Percentiles rank a stretch among this genome's conserved stretches.
Evolutionary conservation across 176 grass and related monocot genomes (phyloP).

Genomic region (Olyra latifolia): DNA sequence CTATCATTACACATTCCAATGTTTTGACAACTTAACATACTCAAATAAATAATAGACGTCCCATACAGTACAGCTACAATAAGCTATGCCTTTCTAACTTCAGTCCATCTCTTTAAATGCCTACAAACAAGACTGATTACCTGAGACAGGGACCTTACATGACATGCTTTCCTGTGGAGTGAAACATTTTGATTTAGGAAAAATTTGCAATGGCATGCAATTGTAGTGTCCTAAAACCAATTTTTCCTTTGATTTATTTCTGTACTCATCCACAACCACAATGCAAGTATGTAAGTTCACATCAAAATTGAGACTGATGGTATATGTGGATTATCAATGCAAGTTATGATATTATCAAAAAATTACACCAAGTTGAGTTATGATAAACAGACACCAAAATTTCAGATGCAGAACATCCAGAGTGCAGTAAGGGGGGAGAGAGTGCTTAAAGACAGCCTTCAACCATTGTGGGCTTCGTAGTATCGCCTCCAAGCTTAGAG

Average conservation of each 20-base stretch:
- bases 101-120: neutral
- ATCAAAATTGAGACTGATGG: neutral
- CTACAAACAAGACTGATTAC: neutral
- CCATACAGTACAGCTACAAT: neutral
- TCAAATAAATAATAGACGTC: neutral
- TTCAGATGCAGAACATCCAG: neutral
- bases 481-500: too few relatives aligned
- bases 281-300: neutral
- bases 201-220: too few relatives aligned
- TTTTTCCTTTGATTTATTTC: too few relatives aligned
- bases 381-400: constrained; percentile 4
- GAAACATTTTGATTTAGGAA: neutral
- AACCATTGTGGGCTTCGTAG: too few relatives aligned
- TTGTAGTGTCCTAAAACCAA: too few relatives aligned
- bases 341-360: neutral
- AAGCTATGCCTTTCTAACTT: neutral
- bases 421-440: too few relatives aligned
- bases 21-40: neutral
- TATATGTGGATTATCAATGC: neutral
- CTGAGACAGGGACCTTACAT: neutral
- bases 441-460: too few relatives aligned
- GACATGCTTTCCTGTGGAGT: neutral
- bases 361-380: neutral
- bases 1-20: neutral
- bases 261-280: neutral